A percentile compares a stretch with the other conserved stretches of the same genome.
Evolutionary conservation across 768 basidiomycete genomes (phyloP).

Genomic region (Coprinopsis strossmayeri): DNA sequence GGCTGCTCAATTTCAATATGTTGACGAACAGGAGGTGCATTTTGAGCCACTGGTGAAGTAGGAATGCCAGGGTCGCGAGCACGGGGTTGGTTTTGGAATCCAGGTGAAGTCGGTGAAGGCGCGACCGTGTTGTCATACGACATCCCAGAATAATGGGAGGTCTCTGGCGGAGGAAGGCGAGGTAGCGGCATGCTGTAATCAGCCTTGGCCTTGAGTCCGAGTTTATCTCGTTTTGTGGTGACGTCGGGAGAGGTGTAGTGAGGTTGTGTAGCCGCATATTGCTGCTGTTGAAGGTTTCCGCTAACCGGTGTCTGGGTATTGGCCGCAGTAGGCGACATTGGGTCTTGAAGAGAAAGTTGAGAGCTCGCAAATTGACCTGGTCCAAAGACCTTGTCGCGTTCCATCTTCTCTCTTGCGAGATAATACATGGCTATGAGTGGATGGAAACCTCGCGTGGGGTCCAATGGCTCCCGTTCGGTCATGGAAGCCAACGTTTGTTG

Average conservation of each 20-base stretch:
- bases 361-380: constrained; percentile 92
- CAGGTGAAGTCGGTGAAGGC: constrained; percentile 53
- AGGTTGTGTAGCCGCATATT: constrained; percentile 16
- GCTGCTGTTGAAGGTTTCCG: constrained; percentile 10
- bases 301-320: constrained; percentile 10
- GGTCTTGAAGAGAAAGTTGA: constrained; percentile 53
- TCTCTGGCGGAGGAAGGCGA: constrained; percentile 72
- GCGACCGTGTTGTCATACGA: constrained; percentile 61
- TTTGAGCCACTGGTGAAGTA: constrained; percentile 7
- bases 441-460: constrained; percentile 92
- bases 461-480: constrained; percentile 45
- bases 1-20: constrained; percentile 27
- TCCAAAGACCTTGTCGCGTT: constrained; percentile 90
- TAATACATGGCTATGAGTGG: constrained; percentile 96
- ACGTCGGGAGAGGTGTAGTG: constrained; percentile 21
- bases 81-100: constrained; percentile 56
- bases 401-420: constrained; percentile 91
- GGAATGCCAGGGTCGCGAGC: constrained; percentile 56
- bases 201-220: constrained; percentile 31
- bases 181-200: constrained; percentile 84
- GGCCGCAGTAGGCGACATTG: constrained; percentile 10
- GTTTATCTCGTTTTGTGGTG: constrained; percentile 21
- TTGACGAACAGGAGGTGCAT: constrained; percentile 13
- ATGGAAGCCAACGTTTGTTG: constrained; percentile 45
- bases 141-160: constrained; percentile 75